A percentile compares a stretch with the other conserved stretches of the same genome.
These are phyloP conservation scores for Cryptosporidium tyzzeri DNA, from an alignment of 169 alveolate genomes.

Conservation along the genomic window DNA sequence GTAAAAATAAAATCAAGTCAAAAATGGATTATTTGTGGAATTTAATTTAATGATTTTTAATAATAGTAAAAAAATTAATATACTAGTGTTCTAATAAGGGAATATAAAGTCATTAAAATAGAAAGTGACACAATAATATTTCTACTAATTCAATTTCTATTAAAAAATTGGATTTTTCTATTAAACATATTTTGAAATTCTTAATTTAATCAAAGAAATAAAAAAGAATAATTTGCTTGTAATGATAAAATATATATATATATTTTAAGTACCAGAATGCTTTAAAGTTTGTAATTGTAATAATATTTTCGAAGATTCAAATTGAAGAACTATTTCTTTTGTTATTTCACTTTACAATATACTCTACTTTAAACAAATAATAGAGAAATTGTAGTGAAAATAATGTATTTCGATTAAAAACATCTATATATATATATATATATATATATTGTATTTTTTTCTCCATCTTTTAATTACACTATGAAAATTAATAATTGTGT, in stretches of 20 bases:
- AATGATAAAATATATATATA: neutral
- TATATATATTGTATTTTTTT: neutral
- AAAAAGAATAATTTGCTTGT: neutral
- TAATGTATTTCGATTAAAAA: neutral
- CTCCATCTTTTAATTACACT: neutral
- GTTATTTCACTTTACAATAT: neutral
- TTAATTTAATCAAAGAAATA: neutral
- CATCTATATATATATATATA: neutral
- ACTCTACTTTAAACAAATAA: neutral
- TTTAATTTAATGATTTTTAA: neutral
- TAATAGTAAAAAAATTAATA: neutral
- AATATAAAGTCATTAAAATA: no score
- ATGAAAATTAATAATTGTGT: constrained; percentile 14
- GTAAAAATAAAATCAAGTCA: neutral
- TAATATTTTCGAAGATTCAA: neutral
- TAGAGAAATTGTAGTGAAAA: neutral
- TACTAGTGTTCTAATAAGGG: neutral
- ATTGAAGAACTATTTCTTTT: neutral
- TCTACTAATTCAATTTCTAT: neutral
- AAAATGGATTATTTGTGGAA: neutral
- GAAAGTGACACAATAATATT: no score
- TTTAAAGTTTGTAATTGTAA: neutral
- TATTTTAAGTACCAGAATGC: neutral
- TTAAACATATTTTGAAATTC: neutral
- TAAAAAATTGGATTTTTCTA: no score